phyloP scores from a whole-genome alignment of 2,329 filamentous ascomycete genomes.

The Periconia digitata region DNA sequence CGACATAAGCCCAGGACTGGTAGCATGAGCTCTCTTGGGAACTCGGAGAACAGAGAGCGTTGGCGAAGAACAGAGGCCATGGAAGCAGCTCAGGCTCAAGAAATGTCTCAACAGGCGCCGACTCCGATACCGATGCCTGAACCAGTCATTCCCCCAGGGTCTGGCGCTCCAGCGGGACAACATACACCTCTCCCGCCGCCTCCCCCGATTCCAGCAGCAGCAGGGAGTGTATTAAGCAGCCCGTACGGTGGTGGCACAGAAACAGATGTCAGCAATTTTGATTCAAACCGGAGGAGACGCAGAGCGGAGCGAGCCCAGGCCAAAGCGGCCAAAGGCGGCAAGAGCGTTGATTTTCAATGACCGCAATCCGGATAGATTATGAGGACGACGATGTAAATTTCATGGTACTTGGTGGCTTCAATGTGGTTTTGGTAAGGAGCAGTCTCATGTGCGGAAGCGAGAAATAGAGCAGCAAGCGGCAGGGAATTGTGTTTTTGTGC shows the following conservation, averaged over 20 bases:
- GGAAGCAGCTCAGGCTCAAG: conserved; percentile 38
- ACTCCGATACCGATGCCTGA: conserved; percentile 20
- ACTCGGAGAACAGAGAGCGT: conserved; percentile 35
- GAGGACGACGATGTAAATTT: not conserved
- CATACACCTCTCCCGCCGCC: conserved; percentile 32
- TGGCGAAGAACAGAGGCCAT: conserved; percentile 43
- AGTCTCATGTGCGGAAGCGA: too few species aligned
- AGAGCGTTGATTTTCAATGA: conserved; percentile 45
- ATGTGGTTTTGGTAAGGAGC: too few species aligned
- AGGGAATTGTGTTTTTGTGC: not conserved
- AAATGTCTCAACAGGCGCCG: conserved; percentile 25
- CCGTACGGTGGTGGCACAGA: conserved; percentile 42
- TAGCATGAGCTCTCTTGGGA: conserved; percentile 44
- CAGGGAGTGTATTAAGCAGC: conserved; percentile 38
- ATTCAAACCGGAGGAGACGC: conserved; percentile 41
- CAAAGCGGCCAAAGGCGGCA: conserved; percentile 40
- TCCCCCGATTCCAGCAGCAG: conserved; percentile 36
- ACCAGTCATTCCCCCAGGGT: conserved; percentile 23
- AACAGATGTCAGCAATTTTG: conserved; percentile 43
- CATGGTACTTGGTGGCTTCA: not conserved
- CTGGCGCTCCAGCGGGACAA: conserved; percentile 17
- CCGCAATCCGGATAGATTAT: not conserved
- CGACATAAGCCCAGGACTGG: conserved; percentile 44
- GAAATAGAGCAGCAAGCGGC: too few species aligned
- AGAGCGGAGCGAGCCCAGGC: conserved; percentile 44